Evolutionary conservation across 371 early-diverging fungal species (phyloP).

Genomic region (Apophysomyces elegans): DNA sequence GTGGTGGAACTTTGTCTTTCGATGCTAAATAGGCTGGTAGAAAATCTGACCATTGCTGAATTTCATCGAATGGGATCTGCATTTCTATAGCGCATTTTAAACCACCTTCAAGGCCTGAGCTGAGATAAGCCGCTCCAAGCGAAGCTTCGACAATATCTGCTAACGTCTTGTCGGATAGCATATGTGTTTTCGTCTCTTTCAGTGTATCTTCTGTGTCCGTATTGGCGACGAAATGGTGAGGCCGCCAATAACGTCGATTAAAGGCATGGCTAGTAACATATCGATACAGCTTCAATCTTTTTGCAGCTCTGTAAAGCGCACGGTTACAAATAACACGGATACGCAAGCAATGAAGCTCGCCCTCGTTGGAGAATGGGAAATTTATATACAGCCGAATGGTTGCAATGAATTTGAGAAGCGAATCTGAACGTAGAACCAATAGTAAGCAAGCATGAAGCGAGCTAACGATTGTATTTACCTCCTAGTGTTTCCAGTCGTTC

Average conservation of each 20-base stretch:
- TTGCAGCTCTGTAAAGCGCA: conserved; percentile 66
- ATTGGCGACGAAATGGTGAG: conserved; percentile 47
- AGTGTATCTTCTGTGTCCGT: conserved; percentile 43
- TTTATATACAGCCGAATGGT: conserved; percentile 79
- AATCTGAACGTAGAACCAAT: conserved; percentile 54
- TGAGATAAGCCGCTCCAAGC: conserved; percentile 79
- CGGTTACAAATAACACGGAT: conserved; percentile 79
- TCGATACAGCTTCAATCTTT: conserved; percentile 57
- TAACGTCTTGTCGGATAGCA: conserved; percentile 78
- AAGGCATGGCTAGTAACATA: conserved; percentile 67
- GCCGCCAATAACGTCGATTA: conserved; percentile 69
- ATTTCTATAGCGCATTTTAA: conserved; percentile 61
- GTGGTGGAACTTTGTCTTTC: conserved; percentile 32
- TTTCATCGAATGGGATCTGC: conserved; percentile 62
- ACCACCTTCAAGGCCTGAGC: conserved; percentile 67
- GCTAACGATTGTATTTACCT: conserved; percentile 24
- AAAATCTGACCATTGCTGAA: conserved; percentile 58
- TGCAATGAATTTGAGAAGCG: conserved; percentile 87
- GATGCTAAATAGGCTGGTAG: conserved; percentile 31
- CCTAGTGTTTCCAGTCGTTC: conserved; percentile 96
- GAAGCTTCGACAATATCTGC: conserved; percentile 93
- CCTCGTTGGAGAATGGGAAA: conserved; percentile 83
- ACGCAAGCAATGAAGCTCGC: conserved; percentile 74
- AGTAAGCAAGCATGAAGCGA: not conserved
- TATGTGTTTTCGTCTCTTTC: conserved; percentile 38